Evolutionary conservation across 164 flowering plant species (phyloP), one percentile per base, ranked within the genome.

Genomic region (Cinnamomum micranthum): DNA sequence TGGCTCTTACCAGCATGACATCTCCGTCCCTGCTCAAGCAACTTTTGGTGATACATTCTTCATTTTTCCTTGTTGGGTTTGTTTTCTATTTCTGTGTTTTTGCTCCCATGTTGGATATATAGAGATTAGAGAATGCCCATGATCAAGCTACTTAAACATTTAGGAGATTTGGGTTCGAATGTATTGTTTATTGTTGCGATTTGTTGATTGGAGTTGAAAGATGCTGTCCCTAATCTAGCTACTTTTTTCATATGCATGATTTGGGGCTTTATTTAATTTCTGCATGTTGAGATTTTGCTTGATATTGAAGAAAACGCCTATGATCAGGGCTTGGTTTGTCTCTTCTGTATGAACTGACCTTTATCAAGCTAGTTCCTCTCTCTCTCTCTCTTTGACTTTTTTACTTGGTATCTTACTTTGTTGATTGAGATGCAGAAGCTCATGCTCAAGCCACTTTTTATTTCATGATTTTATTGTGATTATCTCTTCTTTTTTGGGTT

Each of bases 1-100:
- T 73, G 92, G 90, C 60, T 71, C 83, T 22, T 74, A 73, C 71
- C 85, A 77, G 12, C 84, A 85, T 76, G 87, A 88, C 33, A 67
- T 89, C 75, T 55, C 11, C 55, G 83, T 89, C 17, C 91, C 91
- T 33, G 80, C 92, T 65, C 85, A 87, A 23, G 73, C 89, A 65
- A 87, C 88, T 71, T 88, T 91, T 77, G 91, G 93, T 89, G 86
- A 27, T 60, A 27, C 28, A 20, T 13, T 66, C 63, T 72, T 41
- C n/a, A 14, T 63, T 64, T 64, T 22, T 11, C n/a, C 15, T 41
- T n/a, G 65, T 50, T 33, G 10, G 33, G 35, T 14, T 66, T 31
- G 24, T 58, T 3, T 2, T 72, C 65, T 55, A 11, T 19, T 35
- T 23, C 27, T 7, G 25, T 3, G 28, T 64, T 23, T 63, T 64